A percentile compares a stretch with the other conserved stretches of the same genome.
Evolutionary conservation across 495 filamentous ascomycete species (phyloP).

Genomic region (Melanomma pulvis-pyrius): DNA sequence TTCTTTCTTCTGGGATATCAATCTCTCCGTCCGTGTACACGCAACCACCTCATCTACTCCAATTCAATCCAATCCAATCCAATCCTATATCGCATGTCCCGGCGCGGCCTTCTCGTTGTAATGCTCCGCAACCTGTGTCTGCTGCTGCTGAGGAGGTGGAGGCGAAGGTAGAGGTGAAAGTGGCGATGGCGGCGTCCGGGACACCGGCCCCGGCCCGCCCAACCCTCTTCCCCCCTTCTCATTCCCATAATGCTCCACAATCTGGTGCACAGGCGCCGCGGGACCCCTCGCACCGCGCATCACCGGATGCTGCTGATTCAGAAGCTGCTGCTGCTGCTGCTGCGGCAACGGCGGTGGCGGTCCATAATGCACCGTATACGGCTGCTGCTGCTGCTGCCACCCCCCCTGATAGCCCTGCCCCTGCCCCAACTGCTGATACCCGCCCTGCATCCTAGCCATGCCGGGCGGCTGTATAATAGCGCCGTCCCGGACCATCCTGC

Average conservation of each 20-base stretch:
- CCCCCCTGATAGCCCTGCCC: neutral
- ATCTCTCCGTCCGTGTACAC: too few relatives aligned
- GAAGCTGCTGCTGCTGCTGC: neutral
- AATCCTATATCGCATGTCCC: too few relatives aligned
- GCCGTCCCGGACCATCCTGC: conserved; percentile 32
- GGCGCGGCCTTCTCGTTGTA: neutral
- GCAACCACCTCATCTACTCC: too few relatives aligned
- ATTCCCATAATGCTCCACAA: neutral
- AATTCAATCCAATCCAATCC: too few relatives aligned
- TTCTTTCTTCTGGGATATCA: too few relatives aligned
- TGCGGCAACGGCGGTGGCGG: neutral
- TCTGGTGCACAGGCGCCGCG: neutral
- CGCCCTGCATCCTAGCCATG: neutral
- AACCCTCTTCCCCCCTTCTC: neutral
- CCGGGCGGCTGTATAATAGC: conserved; percentile 21
- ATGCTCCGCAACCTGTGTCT: neutral
- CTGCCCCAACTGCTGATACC: neutral
- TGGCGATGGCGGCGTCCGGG: neutral
- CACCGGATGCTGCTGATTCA: neutral
- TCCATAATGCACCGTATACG: neutral
- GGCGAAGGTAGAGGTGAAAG: neutral
- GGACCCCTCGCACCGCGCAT: neutral
- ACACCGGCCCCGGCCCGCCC: neutral
- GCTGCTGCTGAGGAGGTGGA: neutral
- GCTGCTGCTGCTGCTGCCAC: conserved; percentile 4